Conservation (phyloP, 805 yeast species). For the Priceomyces fermenticarens region DNA sequence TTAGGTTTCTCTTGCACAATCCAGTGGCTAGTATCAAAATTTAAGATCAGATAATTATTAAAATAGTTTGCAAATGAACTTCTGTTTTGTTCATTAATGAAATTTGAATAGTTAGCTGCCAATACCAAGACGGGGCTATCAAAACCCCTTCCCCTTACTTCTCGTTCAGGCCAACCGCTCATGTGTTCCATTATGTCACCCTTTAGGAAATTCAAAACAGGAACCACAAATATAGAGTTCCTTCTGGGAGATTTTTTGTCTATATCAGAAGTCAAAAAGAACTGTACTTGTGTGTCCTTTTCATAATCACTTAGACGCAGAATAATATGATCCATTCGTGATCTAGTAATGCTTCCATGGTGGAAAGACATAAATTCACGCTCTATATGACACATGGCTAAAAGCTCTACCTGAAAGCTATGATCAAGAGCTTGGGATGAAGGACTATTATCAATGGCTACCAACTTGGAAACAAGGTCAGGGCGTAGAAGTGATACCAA, state of each 20-base stretch:
- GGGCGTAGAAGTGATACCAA: constrained; percentile 40
- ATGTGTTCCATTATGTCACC: constrained; percentile 13
- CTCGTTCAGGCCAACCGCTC: constrained; percentile 24
- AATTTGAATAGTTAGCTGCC: constrained; percentile 40
- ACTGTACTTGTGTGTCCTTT: constrained; percentile 23
- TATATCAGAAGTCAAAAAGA: constrained; percentile 39
- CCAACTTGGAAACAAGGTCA: constrained; percentile 34
- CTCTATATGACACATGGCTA: constrained; percentile 39
- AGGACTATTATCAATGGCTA: constrained; percentile 52
- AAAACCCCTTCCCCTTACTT: constrained; percentile 10
- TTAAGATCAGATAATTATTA: constrained; percentile 13
- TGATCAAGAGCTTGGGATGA: constrained; percentile 30
- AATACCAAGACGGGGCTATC: constrained; percentile 39
- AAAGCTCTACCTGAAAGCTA: constrained; percentile 32
- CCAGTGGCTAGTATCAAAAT: constrained; percentile 36
- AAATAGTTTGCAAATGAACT: constrained; percentile 24
- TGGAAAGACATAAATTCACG: constrained; percentile 26
- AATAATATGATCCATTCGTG: constrained; percentile 14
- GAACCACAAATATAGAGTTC: constrained; percentile 11
- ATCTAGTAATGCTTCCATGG: constrained; percentile 14
- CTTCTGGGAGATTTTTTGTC: constrained; percentile 15
- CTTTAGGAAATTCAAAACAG: constrained; percentile 21
- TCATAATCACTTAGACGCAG: constrained; percentile 21
- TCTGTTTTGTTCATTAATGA: constrained; percentile 32
- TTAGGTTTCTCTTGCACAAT: constrained; percentile 38